Conservation (phyloP, 1,139 yeast species). For the Yamadazyma triangularis region DNA sequence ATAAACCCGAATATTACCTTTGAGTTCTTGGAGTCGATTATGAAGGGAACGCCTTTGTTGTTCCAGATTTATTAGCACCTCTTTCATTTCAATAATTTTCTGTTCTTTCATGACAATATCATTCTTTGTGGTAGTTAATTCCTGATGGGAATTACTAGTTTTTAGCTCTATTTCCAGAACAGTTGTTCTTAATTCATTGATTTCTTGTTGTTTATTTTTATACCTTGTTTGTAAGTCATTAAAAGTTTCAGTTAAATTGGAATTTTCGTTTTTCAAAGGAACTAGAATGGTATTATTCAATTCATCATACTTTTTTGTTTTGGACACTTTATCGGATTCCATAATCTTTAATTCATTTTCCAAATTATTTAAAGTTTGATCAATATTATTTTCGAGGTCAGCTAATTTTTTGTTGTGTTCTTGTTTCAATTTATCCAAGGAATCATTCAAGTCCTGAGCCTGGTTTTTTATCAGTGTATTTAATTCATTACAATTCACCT, state of each 20-base stretch:
- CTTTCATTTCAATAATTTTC: constrained; percentile 8
- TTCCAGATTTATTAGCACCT: constrained; percentile 17
- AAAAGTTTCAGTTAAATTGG: constrained; percentile 5
- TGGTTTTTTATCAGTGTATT: constrained; percentile 4
- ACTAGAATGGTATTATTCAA: constrained; percentile 1
- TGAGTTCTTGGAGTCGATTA: constrained; percentile 73
- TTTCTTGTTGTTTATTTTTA: constrained; percentile 18
- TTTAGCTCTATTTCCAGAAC: constrained; percentile 8
- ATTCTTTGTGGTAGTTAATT: constrained; percentile 5
- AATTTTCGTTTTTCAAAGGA: constrained; percentile 5
- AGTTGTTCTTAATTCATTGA: constrained; percentile 13
- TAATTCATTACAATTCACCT: constrained; percentile 5
- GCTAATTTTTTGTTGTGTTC: constrained; percentile 18
- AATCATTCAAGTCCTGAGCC: constrained; percentile 18
- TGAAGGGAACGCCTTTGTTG: constrained; percentile 60
- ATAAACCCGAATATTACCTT: constrained; percentile 89
- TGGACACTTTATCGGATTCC: constrained; percentile 5
- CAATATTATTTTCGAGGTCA: constrained; percentile 16
- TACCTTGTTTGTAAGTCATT: constrained; percentile 10
- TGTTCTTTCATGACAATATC: constrained; percentile 7
- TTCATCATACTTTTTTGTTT: constrained; percentile 3
- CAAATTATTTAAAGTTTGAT: constrained; percentile 16
- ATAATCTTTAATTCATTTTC: constrained; percentile 12
- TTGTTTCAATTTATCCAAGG: constrained; percentile 24
- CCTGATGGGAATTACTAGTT: constrained; percentile 3